Percentiles rank a stretch among this genome's conserved stretches.
Conservation (phyloP, 306 rosid species). For the Corylus heterophylla region DNA sequence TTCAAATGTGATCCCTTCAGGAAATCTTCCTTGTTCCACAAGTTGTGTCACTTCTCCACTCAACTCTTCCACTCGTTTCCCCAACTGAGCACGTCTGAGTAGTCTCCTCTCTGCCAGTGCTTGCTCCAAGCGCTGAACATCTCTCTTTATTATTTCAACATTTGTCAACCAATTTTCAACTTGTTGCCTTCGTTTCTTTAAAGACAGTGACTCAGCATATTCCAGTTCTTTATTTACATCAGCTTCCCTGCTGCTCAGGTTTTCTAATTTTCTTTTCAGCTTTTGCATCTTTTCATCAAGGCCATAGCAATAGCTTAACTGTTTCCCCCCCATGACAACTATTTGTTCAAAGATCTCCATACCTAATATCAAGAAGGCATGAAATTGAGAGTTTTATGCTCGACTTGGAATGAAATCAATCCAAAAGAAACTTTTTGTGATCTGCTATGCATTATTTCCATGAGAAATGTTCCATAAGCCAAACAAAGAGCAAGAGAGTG, state of each 20-base stretch:
- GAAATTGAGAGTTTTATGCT: neutral
- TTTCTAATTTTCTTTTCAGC: slow-evolving; percentile 31
- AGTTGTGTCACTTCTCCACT: slow-evolving; percentile 27
- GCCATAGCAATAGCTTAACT: slow-evolving; percentile 3
- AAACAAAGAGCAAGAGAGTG: neutral
- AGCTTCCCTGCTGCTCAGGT: slow-evolving; percentile 29
- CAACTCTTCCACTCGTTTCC: slow-evolving; percentile 15
- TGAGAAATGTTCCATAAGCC: neutral
- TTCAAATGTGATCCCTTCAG: slow-evolving; percentile 22
- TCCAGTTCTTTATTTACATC: slow-evolving; percentile 32
- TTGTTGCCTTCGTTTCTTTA: slow-evolving; percentile 26
- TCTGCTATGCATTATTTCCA: neutral
- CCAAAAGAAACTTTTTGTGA: neutral
- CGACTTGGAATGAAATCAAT: neutral
- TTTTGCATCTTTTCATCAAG: slow-evolving; percentile 18
- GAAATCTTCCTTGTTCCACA: slow-evolving; percentile 29
- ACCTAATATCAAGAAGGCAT: neutral
- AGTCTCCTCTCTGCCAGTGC: slow-evolving; percentile 18
- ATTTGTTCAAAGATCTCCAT: slow-evolving; percentile 11
- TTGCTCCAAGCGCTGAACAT: slow-evolving; percentile 21
- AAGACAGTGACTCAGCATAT: slow-evolving; percentile 21
- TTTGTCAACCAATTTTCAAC: slow-evolving; percentile 28
- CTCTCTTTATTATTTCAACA: slow-evolving; percentile 24
- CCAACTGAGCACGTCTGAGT: slow-evolving; percentile 4
- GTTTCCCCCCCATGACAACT: neutral